Evolutionary conservation across 2,329 filamentous ascomycete species (phyloP), one percentile per base, ranked within the genome.

Genomic region (Coniochaeta prunicola): DNA sequence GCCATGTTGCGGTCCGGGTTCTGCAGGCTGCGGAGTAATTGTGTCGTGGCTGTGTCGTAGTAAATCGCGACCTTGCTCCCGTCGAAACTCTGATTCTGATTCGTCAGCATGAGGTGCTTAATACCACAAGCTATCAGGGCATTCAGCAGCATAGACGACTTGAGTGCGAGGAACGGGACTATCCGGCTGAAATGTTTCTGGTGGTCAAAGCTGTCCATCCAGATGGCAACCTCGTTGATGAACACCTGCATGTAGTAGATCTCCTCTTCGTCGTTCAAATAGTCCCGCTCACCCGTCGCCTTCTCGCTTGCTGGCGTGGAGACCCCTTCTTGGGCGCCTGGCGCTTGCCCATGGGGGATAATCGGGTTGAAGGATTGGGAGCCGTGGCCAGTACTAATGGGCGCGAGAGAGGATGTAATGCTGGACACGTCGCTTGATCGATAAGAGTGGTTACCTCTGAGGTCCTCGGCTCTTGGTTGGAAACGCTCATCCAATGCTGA

Each of bases 121-220:
- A 89, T 91, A 26, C 92, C 93, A 69, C 93, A 97, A 6, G 93
- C 92, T 33, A 97, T 77, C 62, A 96, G 88, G 0, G 93, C 91
- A 68, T 96, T 92, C 33, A 96, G 81, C 13, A 97, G 81, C 89
- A 97, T 92, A 0, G 91, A 88, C 60, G 94, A 90, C 58, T 86
- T 83, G 26, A 96, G 77, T 1, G 92, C 87, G 66, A 93, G 84
- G 66, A 91, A 92, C 0, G 93, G 92, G n/a, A 97, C 78, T 19
- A 91, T 77, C 54, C 89, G 83, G 26, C 90, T 91, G 71, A 97
- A 97, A 76, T 96, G 90, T 74, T 93, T 93, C 64, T 87, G 81
- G 34, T 85, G 81, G 74, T 96, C 91, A 77, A 97, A 86, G 45
- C 87, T 90, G 73, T 97, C 93, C 90, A 97, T 96, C 91, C 93